These are phyloP conservation scores for Pseudogymnoascus sp. DNA, from an alignment of 2,329 filamentous ascomycete genomes.

Conservation along the genomic window DNA sequence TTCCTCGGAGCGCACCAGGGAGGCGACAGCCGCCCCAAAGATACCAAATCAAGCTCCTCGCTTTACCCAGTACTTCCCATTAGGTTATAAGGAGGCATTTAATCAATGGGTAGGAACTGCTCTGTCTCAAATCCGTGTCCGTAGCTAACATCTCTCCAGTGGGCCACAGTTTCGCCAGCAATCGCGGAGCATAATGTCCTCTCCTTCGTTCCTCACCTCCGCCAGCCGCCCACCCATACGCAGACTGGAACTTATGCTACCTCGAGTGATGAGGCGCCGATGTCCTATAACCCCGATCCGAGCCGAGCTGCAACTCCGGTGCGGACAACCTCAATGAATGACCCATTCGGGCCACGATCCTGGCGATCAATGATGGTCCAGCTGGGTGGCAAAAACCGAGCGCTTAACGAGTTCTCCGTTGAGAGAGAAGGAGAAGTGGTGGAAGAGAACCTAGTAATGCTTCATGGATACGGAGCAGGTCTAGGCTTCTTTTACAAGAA, in stretches of 20 bases:
- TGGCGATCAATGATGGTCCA: constrained; percentile 83
- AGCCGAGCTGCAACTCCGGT: constrained; percentile 33
- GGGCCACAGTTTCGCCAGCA: constrained; percentile 74
- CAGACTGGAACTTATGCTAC: constrained; percentile 49
- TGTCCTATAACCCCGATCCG: constrained; percentile 29
- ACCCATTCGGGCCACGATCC: constrained; percentile 76
- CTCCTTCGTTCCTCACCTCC: constrained; percentile 74
- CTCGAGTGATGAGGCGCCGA: constrained; percentile 34
- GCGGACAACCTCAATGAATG: constrained; percentile 46
- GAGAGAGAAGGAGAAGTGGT: constrained; percentile 72
- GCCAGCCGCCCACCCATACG: constrained; percentile 49
- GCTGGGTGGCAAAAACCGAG: constrained; percentile 76
- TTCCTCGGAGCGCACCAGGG: constrained; percentile 39
- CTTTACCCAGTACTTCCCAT: constrained; percentile 58
- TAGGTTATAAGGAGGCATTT: constrained; percentile 86
- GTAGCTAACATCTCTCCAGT: constrained; percentile 45
- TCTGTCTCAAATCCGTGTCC: not conserved
- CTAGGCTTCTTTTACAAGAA: constrained; percentile 99
- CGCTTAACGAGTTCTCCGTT: constrained; percentile 86
- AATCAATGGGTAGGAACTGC: constrained; percentile 69
- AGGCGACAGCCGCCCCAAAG: constrained; percentile 17
- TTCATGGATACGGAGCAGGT: constrained; percentile 94
- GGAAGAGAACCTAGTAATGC: constrained; percentile 85
- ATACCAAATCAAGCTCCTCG: constrained; percentile 26
- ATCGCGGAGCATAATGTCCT: constrained; percentile 84